These are phyloP conservation scores for Pseudogymnoascus sp. DNA, from an alignment of 2,329 filamentous ascomycete species.

Conservation along the genomic window DNA sequence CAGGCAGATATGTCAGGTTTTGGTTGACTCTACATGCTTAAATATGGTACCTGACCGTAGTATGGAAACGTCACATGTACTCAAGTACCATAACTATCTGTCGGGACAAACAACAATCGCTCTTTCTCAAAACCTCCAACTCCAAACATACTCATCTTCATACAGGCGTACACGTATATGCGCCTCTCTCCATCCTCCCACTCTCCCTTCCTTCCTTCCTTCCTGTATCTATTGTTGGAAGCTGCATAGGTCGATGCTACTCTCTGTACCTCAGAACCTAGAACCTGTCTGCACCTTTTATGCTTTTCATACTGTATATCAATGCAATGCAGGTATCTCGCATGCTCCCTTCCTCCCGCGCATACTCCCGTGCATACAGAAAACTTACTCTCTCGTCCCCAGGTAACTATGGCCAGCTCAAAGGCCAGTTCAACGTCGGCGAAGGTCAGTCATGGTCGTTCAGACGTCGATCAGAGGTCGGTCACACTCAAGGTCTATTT, in stretches of 20 bases:
- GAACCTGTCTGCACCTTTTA: background rate
- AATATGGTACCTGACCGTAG: background rate
- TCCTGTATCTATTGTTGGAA: background rate
- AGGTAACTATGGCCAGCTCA: background rate
- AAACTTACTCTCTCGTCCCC: background rate
- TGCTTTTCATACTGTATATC: conserved; percentile 4
- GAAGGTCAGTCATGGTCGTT: background rate
- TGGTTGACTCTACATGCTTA: background rate
- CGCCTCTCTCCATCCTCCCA: background rate
- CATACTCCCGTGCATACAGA: conserved; percentile 1
- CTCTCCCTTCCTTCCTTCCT: background rate
- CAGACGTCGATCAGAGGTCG: background rate
- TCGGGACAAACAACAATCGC: background rate
- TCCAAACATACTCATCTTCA: background rate
- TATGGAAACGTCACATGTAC: background rate
- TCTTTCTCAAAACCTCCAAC: background rate
- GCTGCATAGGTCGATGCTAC: background rate
- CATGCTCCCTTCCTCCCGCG: conserved; percentile 4
- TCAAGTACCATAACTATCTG: background rate
- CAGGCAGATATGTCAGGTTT: background rate
- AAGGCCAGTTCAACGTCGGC: background rate
- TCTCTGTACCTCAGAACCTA: background rate
- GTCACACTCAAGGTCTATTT: background rate
- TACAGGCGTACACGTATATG: background rate
- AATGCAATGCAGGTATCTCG: conserved; percentile 3